These are phyloP conservation scores for Saxophila tyrrhenica DNA, from an alignment of 495 filamentous ascomycete species.

Conservation along the genomic window DNA sequence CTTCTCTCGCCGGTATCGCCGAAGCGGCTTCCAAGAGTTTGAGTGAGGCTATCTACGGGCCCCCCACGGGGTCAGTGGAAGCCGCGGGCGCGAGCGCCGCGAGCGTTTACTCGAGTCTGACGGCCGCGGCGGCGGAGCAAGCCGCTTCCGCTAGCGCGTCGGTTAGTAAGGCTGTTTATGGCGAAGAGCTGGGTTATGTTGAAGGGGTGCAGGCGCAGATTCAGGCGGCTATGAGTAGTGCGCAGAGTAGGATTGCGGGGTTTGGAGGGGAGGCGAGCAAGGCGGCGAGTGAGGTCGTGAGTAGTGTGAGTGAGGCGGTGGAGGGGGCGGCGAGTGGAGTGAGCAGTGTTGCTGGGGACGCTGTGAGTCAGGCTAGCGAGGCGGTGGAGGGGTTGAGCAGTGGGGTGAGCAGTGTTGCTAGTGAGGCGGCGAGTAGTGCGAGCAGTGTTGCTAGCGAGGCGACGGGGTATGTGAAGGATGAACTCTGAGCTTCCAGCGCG, in stretches of 20 bases:
- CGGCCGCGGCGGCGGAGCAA: constrained; percentile 31
- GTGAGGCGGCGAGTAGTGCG: constrained; percentile 11
- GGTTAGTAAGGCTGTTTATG: constrained; percentile 28
- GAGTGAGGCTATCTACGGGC: constrained; percentile 45
- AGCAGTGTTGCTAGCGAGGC: constrained; percentile 1
- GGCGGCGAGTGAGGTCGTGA: constrained; percentile 18
- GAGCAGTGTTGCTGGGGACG: constrained; percentile 28
- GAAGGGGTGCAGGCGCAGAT: constrained; percentile 44
- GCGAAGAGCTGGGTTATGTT: constrained; percentile 41
- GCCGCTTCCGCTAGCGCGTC: constrained; percentile 12
- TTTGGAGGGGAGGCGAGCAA: constrained; percentile 33
- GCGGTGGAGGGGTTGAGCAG: constrained; percentile 37
- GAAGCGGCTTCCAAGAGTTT: constrained; percentile 39
- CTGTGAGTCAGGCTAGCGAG: constrained; percentile 26
- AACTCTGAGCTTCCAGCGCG: constrained; percentile 18
- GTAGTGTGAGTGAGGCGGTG: constrained; percentile 31
- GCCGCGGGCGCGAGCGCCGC: constrained; percentile 28
- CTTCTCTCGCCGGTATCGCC: constrained; percentile 40
- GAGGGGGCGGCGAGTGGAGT: constrained; percentile 37
- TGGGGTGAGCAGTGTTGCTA: constrained; percentile 31
- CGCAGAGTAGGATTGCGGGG: constrained; percentile 36
- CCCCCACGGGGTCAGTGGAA: constrained; percentile 31
- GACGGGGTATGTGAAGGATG: constrained; percentile 18
- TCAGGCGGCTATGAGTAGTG: constrained; percentile 37
- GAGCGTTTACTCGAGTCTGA: constrained; percentile 28